Percentiles rank a stretch among this genome's conserved stretches.
These are phyloP conservation scores for Lentinula lateritia DNA, from an alignment of 768 basidiomycete species.

Conservation along the genomic window DNA sequence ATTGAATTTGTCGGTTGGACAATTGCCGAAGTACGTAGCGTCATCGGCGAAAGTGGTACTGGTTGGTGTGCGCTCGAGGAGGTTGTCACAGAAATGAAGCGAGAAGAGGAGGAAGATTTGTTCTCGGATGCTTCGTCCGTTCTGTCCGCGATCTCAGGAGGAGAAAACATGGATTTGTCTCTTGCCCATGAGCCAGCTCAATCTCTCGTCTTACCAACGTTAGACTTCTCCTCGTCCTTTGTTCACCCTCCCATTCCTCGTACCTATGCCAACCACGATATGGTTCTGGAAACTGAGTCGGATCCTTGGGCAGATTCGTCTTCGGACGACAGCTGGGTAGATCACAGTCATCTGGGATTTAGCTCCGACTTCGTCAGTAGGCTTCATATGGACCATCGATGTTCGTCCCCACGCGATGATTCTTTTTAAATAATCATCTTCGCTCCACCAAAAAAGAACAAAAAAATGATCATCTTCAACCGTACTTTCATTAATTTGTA, in stretches of 20 bases:
- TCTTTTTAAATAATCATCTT: too few species aligned
- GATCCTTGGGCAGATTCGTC: constrained; percentile 5
- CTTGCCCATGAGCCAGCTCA: not conserved
- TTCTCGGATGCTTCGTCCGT: constrained; percentile 27
- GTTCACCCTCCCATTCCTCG: constrained; percentile 6
- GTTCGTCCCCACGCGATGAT: not conserved
- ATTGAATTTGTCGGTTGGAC: constrained; percentile 76
- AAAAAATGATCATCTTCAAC: too few species aligned
- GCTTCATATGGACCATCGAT: not conserved
- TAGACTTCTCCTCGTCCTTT: constrained; percentile 63
- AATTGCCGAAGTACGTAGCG: constrained; percentile 52
- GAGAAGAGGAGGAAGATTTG: constrained; percentile 25
- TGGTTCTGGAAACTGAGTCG: not conserved
- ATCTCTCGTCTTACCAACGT: constrained; percentile 71
- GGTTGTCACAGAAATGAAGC: constrained; percentile 18
- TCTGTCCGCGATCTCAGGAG: constrained; percentile 18
- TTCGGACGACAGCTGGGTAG: constrained; percentile 1
- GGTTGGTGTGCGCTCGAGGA: constrained; percentile 79
- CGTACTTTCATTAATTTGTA: too few species aligned
- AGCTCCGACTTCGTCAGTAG: constrained; percentile 4
- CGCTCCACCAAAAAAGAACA: too few species aligned
- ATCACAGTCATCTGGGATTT: not conserved
- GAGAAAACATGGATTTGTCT: not conserved
- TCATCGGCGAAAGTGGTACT: constrained; percentile 66
- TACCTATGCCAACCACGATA: not conserved